These are phyloP conservation scores for Trichoderma erinaceum DNA, from an alignment of 495 filamentous ascomycete genomes.

Conservation along the genomic window DNA sequence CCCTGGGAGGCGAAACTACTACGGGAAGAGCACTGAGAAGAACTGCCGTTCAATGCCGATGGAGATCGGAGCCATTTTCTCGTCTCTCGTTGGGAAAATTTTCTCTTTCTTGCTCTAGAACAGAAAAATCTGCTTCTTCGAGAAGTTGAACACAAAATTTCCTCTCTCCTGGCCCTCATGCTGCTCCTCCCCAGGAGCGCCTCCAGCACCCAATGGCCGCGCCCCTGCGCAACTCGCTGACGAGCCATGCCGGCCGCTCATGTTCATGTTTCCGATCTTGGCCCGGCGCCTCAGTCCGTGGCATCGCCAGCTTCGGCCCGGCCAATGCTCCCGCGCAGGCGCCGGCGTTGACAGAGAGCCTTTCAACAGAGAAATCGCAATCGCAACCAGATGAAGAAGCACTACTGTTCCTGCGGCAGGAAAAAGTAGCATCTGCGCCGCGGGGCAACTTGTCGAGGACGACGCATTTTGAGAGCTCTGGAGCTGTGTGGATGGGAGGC, in stretches of 20 bases:
- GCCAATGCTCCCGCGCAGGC: constrained; percentile 13
- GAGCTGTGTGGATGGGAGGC: constrained; percentile 14
- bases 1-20: neutral
- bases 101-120: too few relatives aligned
- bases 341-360: neutral
- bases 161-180: neutral
- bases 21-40: neutral
- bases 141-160: too few relatives aligned
- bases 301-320: constrained; percentile 15
- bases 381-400: neutral
- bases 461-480: constrained; percentile 9
- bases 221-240: constrained; percentile 14
- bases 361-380: neutral
- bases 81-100: too few relatives aligned
- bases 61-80: neutral
- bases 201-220: constrained; percentile 13
- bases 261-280: neutral
- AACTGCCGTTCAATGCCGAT: neutral
- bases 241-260: constrained; percentile 1
- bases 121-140: too few relatives aligned
- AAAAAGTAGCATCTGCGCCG: neutral
- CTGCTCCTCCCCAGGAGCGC: constrained; percentile 12
- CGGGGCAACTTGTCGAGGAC: neutral
- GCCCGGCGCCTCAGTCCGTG: constrained; percentile 6
- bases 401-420: neutral